phyloP scores from a whole-genome alignment of 768 basidiomycete species.

The Lactarius psammicola region DNA sequence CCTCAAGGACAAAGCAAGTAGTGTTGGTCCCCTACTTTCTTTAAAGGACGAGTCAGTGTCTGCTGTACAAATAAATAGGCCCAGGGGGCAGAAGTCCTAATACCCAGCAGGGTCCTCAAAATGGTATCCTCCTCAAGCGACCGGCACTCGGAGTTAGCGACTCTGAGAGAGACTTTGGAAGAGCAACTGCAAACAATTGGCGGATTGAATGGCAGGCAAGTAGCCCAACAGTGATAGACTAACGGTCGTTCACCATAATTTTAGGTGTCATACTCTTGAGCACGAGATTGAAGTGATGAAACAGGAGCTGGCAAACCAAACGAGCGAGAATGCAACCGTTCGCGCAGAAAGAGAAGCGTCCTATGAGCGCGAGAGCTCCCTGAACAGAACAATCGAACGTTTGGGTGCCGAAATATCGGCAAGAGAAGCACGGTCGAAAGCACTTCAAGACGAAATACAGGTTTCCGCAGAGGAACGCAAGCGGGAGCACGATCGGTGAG shows the following conservation, averaged over 20 bases:
- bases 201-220: conserved; percentile 20
- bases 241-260: background rate
- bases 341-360: conserved; percentile 10
- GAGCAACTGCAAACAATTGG: conserved; percentile 24
- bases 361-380: conserved; percentile 15
- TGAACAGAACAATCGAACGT: conserved; percentile 10
- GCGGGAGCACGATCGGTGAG: conserved; percentile 20
- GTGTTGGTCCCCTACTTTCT: conserved; percentile 5
- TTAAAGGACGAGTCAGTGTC: conserved; percentile 28
- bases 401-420: conserved; percentile 18
- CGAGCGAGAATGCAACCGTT: conserved; percentile 9
- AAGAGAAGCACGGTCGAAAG: conserved; percentile 1
- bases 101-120: conserved; percentile 11
- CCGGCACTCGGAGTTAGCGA: conserved; percentile 18
- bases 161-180: conserved; percentile 13
- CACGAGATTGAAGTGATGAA: conserved; percentile 15
- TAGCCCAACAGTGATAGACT: background rate
- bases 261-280: conserved; percentile 21
- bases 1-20: conserved; percentile 18
- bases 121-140: conserved; percentile 21
- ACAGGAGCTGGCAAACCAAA: conserved; percentile 16
- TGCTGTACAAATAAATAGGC: background rate
- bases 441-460: conserved; percentile 17
- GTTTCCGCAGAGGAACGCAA: conserved; percentile 12
- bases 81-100: background rate